Conservation (phyloP, 1,284 basidiomycete species). For the Sphaerobolus stellatus region DNA sequence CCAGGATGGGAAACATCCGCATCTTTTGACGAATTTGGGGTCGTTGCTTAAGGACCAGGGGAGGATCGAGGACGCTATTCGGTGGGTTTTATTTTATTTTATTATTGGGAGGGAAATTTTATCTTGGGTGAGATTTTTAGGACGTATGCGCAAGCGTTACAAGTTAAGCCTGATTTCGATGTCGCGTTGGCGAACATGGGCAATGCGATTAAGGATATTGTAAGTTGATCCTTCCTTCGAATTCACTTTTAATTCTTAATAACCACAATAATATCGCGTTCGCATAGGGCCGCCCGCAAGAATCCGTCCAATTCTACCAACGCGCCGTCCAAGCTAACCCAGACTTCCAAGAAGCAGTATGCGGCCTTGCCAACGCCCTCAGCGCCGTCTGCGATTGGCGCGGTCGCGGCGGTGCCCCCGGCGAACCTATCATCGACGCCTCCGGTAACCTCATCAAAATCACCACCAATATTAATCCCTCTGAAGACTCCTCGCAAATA, state of each 20-base stretch:
- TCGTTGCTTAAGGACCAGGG: conserved; percentile 62
- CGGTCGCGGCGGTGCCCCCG: conserved; percentile 12
- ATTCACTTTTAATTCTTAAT: background rate
- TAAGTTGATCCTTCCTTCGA: conserved; percentile 21
- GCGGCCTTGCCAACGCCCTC: conserved; percentile 38
- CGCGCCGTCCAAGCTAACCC: conserved; percentile 54
- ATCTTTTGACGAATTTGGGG: conserved; percentile 60
- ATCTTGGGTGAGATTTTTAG: conserved; percentile 23
- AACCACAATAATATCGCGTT: conserved; percentile 16
- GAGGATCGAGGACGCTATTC: conserved; percentile 49
- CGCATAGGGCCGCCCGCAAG: conserved; percentile 46
- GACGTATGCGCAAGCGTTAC: conserved; percentile 50
- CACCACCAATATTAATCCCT: too few relatives aligned
- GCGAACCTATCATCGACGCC: conserved; percentile 22
- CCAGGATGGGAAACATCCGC: conserved; percentile 55
- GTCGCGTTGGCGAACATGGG: conserved; percentile 62
- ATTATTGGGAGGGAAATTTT: background rate
- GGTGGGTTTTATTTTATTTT: conserved; percentile 30
- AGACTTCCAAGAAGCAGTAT: conserved; percentile 55
- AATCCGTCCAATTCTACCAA: conserved; percentile 55
- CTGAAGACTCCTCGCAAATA: too few relatives aligned
- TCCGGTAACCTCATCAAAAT: conserved; percentile 19
- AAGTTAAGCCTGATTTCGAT: conserved; percentile 56
- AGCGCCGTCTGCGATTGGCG: conserved; percentile 11
- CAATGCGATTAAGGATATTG: conserved; percentile 57